A percentile compares a stretch with the other conserved stretches of the same genome.
Conservation (phyloP, 106 monocot genomes). For the Dioscorea alata region DNA sequence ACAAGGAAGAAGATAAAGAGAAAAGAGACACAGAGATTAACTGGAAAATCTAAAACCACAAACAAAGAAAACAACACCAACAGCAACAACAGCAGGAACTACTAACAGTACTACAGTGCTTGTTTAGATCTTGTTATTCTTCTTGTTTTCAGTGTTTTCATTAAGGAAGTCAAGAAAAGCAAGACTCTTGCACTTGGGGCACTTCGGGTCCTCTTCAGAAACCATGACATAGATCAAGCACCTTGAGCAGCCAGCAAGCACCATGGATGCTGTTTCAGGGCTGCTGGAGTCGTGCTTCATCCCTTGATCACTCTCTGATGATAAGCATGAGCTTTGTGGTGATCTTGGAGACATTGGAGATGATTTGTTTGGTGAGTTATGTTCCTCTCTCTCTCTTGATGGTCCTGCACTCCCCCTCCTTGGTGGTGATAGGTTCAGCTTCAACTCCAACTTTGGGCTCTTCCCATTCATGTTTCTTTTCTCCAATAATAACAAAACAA, state of each 20-base stretch:
- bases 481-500: no score
- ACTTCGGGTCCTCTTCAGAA: constrained; percentile 15
- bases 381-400: background rate
- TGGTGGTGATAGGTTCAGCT: background rate
- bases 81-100: background rate
- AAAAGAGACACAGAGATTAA: background rate
- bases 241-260: constrained; percentile 12
- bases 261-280: constrained; percentile 15
- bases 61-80: background rate
- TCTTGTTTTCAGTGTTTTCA: background rate
- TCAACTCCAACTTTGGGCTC: constrained; percentile 9
- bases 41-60: background rate
- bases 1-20: background rate
- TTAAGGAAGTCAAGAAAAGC: constrained; percentile 10
- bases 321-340: constrained; percentile 18
- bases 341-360: constrained; percentile 8
- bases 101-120: background rate
- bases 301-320: constrained; percentile 10
- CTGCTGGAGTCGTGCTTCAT: constrained; percentile 3
- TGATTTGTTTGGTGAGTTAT: background rate
- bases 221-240: constrained; percentile 23
- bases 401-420: background rate
- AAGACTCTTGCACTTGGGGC: constrained; percentile 20
- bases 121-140: background rate
- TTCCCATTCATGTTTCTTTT: background rate